Conservation (phyloP, 2,329 filamentous ascomycete species). For the Lachnellula willkommii region DNA sequence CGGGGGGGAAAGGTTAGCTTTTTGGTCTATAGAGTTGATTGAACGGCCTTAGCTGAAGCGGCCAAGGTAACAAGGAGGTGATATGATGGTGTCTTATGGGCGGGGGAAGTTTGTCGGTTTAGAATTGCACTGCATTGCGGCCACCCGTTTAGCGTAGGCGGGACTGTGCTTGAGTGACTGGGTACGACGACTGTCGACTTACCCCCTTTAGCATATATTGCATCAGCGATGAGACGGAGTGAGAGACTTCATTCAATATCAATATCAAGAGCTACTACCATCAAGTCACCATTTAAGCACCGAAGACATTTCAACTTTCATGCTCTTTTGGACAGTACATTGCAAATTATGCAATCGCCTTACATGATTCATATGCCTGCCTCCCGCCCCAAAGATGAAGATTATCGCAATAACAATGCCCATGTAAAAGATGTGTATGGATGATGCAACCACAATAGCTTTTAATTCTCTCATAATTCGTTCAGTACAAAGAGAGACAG, state of each 20-base stretch:
- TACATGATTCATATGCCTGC: background rate
- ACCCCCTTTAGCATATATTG: no score
- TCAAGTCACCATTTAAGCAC: background rate
- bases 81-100: no score
- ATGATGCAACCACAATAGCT: slow-evolving; percentile 34
- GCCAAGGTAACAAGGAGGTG: no score
- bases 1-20: slow-evolving; percentile 18
- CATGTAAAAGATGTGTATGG: slow-evolving; percentile 44
- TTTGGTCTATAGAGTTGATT: slow-evolving; percentile 26
- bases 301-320: background rate
- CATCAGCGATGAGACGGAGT: no score
- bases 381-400: slow-evolving; percentile 32
- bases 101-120: no score
- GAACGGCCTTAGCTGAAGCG: background rate
- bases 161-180: no score
- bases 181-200: no score
- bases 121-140: no score
- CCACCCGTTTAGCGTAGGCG: no score
- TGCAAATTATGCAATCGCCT: background rate
- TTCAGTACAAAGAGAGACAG: slow-evolving; percentile 29
- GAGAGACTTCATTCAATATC: no score
- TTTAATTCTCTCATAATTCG: slow-evolving; percentile 39
- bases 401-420: slow-evolving; percentile 27
- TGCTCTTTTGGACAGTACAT: background rate
- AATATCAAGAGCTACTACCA: background rate